Base-by-base conservation (phyloP, 352 stramenopile species). In the Pelagophyceae sp. region DNA sequence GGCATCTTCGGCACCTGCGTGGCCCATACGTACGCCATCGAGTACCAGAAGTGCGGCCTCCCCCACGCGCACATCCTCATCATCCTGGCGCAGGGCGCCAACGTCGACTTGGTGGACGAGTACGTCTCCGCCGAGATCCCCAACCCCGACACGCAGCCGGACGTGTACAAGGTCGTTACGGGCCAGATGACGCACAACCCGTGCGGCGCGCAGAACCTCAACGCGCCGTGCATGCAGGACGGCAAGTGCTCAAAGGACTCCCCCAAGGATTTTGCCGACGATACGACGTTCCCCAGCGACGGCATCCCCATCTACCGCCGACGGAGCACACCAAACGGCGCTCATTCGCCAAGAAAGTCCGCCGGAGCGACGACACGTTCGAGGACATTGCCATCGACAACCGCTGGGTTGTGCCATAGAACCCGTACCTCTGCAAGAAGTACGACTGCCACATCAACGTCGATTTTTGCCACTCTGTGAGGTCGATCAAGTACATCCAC, bases 401-500 rank as follows among this genome's bases (percentile, higher is more conserved):
- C 38, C 76, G 76, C 25, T 86, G 80, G 82, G 83, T 90, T 0
- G 85, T 91, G 0, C 83, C 85, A 3, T 90, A 90, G 79, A 90
- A 88, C 61, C 77, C 83, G 0, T 90, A 83, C 54, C 75, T 91
- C 0, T 79, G 82, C 0, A 67, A 82, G 1, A 87, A 85, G 76
- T 91, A 83, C 72, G 74, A 85, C n/a, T 88, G 83, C 35, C 87
- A 90, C 76, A 86, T 87, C 76, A 89, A 87, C 75, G 79, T 89
- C 1, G 82, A 90, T 60, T 83, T 89, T 0, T 87, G 84, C 72
- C 75, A 69, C 0, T 78, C 77, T 25, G 76, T 84, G 31, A 67
- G 37, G 5, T 81, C 83, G 0, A 37, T 88, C 38, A 89, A 89
- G 78, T 89, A 90, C 72, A 51, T 92, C 0, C 85, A 86, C 81